These are phyloP conservation scores for Phytophthora pini DNA, from an alignment of 352 stramenopile genomes.

Conservation along the genomic window DNA sequence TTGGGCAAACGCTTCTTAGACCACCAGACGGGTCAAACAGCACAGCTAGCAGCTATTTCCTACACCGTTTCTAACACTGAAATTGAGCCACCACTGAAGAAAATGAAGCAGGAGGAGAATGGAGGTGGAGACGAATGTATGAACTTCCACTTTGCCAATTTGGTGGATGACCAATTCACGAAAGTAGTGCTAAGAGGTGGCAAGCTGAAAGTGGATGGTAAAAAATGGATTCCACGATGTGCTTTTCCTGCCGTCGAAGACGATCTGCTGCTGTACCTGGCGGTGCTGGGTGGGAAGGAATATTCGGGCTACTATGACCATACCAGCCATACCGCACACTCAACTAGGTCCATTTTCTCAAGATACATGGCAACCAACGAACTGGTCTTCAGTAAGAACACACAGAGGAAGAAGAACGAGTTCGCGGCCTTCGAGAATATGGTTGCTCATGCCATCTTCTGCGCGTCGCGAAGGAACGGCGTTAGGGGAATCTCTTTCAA, in stretches of 20 bases:
- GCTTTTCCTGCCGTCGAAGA: background rate
- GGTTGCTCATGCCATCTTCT: conserved; percentile 39
- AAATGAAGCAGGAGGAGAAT: too few species aligned
- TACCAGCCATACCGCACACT: background rate
- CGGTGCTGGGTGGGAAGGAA: conserved; percentile 34
- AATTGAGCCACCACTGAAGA: too few species aligned
- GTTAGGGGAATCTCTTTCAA: conserved; percentile 33
- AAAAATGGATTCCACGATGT: conserved; percentile 2
- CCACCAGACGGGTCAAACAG: too few species aligned
- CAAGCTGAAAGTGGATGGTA: background rate
- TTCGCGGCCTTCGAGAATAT: conserved; percentile 24
- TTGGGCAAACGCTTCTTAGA: too few species aligned
- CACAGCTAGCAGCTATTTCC: too few species aligned
- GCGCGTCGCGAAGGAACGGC: conserved; percentile 35
- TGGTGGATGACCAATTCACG: too few species aligned
- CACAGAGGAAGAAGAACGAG: too few species aligned
- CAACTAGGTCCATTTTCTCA: background rate
- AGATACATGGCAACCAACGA: background rate
- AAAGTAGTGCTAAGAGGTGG: too few species aligned
- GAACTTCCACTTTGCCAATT: too few species aligned
- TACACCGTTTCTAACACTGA: too few species aligned
- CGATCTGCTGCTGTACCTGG: conserved; percentile 34
- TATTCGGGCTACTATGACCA: conserved; percentile 21
- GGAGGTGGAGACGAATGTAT: too few species aligned
- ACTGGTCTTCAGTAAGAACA: too few species aligned